Conservation (phyloP, 257 asterid species). For the Jaltomata sinuosa region DNA sequence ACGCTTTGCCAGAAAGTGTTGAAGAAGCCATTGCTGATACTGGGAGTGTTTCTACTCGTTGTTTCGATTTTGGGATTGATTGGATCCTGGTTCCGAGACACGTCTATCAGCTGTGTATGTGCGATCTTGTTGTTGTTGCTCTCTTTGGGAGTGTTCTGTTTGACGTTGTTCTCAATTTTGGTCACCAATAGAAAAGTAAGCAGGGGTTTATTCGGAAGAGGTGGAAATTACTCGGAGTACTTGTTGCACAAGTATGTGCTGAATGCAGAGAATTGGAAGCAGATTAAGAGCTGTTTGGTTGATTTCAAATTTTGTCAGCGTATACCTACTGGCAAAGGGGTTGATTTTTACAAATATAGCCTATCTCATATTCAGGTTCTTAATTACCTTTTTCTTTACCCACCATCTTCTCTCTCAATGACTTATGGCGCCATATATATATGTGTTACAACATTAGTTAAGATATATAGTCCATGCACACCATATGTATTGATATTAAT, state of each 20-base stretch:
- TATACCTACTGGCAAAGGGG: not conserved
- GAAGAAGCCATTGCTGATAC: conserved; percentile 33
- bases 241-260: conserved; percentile 54
- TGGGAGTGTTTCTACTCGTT: conserved; percentile 32
- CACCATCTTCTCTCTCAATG: not conserved
- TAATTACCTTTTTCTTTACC: not conserved
- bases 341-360: conserved; percentile 12
- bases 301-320: conserved; percentile 23
- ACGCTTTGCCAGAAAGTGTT: conserved; percentile 38
- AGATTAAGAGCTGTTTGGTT: conserved; percentile 51
- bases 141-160: conserved; percentile 20
- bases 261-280: conserved; percentile 44
- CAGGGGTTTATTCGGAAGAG: conserved; percentile 33
- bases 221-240: conserved; percentile 46
- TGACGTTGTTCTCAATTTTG: conserved; percentile 40
- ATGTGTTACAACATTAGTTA: too few relatives aligned
- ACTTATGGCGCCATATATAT: too few relatives aligned
- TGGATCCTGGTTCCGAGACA: conserved; percentile 29
- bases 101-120: conserved; percentile 40
- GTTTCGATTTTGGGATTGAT: conserved; percentile 38
- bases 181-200: conserved; percentile 48
- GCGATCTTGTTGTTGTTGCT: conserved; percentile 17
- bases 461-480: too few relatives aligned
- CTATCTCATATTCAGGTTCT: conserved; percentile 38
- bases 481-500: not conserved